These are phyloP conservation scores for Lactarius sp. DNA, from an alignment of 768 basidiomycete genomes.

Conservation along the genomic window DNA sequence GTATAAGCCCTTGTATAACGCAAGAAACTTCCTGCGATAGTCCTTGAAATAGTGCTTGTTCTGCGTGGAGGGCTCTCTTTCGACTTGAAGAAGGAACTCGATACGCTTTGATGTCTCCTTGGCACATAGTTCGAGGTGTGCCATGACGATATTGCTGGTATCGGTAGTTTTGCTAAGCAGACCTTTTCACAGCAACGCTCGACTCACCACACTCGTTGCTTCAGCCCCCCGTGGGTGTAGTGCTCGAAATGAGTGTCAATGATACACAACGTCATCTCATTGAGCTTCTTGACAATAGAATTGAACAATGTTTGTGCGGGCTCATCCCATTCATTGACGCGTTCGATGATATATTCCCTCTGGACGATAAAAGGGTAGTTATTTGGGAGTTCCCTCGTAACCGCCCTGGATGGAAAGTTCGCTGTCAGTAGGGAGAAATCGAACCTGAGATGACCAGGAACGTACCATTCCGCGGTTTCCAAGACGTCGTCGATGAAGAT, in stretches of 20 bases:
- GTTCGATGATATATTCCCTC: conserved; percentile 41
- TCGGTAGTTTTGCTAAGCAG: neutral
- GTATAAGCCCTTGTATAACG: conserved; percentile 2
- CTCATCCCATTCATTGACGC: conserved; percentile 45
- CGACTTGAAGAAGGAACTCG: neutral
- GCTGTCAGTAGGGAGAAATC: neutral
- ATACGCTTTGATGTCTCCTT: conserved; percentile 1
- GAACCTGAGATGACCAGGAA: neutral
- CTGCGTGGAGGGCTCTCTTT: neutral
- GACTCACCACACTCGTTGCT: conserved; percentile 45
- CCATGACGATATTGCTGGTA: neutral
- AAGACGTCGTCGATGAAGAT: conserved; percentile 55
- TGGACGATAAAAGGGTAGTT: conserved; percentile 63
- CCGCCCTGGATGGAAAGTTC: conserved; percentile 42
- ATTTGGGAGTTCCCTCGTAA: conserved; percentile 66
- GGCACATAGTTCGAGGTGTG: neutral
- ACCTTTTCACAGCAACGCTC: neutral
- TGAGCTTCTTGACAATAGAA: conserved; percentile 36
- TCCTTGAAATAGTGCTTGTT: conserved; percentile 9
- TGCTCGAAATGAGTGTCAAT: conserved; percentile 46
- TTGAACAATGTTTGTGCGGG: conserved; percentile 48
- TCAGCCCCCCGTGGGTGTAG: conserved; percentile 50
- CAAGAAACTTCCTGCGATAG: conserved; percentile 9
- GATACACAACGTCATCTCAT: conserved; percentile 37
- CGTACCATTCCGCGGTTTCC: conserved; percentile 43